Evolutionary conservation across 202 grass and related monocot genomes (phyloP).

Genomic region (Zoysia matrella): DNA sequence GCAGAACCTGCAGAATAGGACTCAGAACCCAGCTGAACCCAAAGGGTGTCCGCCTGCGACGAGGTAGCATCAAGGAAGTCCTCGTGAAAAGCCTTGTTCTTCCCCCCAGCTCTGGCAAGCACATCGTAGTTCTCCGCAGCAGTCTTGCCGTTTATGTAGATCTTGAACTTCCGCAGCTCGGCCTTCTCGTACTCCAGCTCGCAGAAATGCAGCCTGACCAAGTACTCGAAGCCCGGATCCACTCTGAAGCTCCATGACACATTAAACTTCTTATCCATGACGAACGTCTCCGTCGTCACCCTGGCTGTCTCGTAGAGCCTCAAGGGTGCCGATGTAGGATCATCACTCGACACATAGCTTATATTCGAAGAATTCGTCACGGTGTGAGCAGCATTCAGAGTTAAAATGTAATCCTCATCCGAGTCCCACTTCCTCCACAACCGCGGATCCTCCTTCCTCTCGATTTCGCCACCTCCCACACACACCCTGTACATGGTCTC

Average conservation of each 20-base stretch:
- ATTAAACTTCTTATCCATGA: slow-evolving; percentile 69
- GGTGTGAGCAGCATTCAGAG: slow-evolving; percentile 52
- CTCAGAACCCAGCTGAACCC: slow-evolving; percentile 66
- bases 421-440: slow-evolving; percentile 73
- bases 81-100: slow-evolving; percentile 73
- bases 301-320: slow-evolving; percentile 68
- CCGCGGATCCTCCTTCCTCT: slow-evolving; percentile 49
- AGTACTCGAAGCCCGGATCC: slow-evolving; percentile 71
- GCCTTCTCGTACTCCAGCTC: slow-evolving; percentile 63
- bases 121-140: slow-evolving; percentile 67
- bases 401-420: slow-evolving; percentile 67
- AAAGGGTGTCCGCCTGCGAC: slow-evolving; percentile 52
- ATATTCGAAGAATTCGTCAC: slow-evolving; percentile 63
- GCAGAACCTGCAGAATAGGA: slow-evolving; percentile 46
- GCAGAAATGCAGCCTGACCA: slow-evolving; percentile 78
- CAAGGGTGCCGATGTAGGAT: slow-evolving; percentile 49
- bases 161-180: slow-evolving; percentile 67
- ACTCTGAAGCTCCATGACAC: slow-evolving; percentile 71
- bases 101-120: slow-evolving; percentile 57
- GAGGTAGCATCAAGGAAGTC: slow-evolving; percentile 65
- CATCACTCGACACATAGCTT: slow-evolving; percentile 49
- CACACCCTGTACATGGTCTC: slow-evolving; percentile 81
- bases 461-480: slow-evolving; percentile 50
- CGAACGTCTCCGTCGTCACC: slow-evolving; percentile 49
- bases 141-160: slow-evolving; percentile 75